phyloP scores from a whole-genome alignment of 495 filamentous ascomycete genomes.

The Penicillium waksmanii region DNA sequence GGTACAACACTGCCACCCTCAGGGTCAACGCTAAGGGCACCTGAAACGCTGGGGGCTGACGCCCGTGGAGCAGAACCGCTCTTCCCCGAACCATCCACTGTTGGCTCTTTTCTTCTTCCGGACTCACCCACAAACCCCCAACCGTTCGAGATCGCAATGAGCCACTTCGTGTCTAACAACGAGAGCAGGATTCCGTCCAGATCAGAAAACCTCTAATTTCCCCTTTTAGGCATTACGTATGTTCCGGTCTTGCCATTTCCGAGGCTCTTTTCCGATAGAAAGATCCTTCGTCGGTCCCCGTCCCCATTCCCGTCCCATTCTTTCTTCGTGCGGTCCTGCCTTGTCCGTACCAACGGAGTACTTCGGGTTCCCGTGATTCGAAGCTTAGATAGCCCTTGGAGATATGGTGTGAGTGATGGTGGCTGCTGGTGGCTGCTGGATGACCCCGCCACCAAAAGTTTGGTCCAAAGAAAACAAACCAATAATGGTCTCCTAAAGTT shows the following conservation, averaged over 20 bases:
- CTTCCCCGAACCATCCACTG: conserved; percentile 7
- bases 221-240: neutral
- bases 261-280: neutral
- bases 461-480: neutral
- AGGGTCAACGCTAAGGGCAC: conserved; percentile 39
- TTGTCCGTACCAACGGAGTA: neutral
- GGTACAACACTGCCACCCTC: conserved; percentile 40
- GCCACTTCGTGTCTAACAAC: neutral
- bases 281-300: neutral
- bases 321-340: neutral
- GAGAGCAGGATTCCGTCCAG: neutral
- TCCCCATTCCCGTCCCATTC: neutral
- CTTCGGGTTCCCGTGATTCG: neutral
- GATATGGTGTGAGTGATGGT: conserved; percentile 9
- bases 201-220: neutral
- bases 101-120: conserved; percentile 10
- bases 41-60: conserved; percentile 38
- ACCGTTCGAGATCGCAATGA: conserved; percentile 23
- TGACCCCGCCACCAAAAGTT: conserved; percentile 26
- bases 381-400: neutral
- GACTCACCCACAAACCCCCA: conserved; percentile 7
- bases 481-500: neutral
- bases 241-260: neutral
- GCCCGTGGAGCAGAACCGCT: conserved; percentile 5
- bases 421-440: conserved; percentile 20